Evolutionary conservation across 2,329 filamentous ascomycete species (phyloP).

Genomic region (Dactylellina cionopaga): DNA sequence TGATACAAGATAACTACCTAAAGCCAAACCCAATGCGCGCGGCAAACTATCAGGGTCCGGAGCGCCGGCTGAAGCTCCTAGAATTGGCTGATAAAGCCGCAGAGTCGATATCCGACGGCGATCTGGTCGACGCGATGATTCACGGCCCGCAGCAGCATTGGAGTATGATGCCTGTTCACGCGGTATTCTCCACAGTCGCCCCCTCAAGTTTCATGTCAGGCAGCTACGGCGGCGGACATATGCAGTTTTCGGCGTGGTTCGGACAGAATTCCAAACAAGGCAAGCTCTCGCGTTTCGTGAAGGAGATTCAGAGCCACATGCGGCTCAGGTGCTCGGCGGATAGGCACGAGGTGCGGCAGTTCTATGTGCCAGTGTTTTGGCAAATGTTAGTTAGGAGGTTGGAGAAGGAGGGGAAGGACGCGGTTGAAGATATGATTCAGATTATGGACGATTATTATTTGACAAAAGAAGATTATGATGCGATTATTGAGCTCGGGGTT

Average conservation of each 20-base stretch:
- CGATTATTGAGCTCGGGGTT: conserved; percentile 88
- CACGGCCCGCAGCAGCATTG: conserved; percentile 96
- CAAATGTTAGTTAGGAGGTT: conserved; percentile 78
- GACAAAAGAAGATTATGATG: conserved; percentile 93
- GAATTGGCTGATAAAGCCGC: conserved; percentile 88
- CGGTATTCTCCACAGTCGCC: conserved; percentile 91
- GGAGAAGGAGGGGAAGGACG: conserved; percentile 80
- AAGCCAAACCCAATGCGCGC: conserved; percentile 77
- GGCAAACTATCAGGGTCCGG: conserved; percentile 70
- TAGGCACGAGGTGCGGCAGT: conserved; percentile 90
- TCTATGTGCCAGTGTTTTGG: conserved; percentile 92
- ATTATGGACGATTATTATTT: conserved; percentile 98
- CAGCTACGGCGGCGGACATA: conserved; percentile 73
- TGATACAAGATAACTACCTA: conserved; percentile 98
- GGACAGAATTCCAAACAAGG: conserved; percentile 91
- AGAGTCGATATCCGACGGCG: conserved; percentile 95
- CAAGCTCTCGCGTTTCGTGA: conserved; percentile 80
- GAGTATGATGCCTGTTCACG: conserved; percentile 97
- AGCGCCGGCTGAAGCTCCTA: conserved; percentile 81
- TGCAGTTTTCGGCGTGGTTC: conserved; percentile 86
- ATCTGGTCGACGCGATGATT: conserved; percentile 96
- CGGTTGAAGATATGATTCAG: conserved; percentile 83
- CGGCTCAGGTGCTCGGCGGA: conserved; percentile 88
- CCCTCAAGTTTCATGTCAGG: conserved; percentile 89
- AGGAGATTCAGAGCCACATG: conserved; percentile 98